Base-by-base conservation (phyloP, 192 early-diverging fungal species). In the Radiomyces spectabilis region DNA sequence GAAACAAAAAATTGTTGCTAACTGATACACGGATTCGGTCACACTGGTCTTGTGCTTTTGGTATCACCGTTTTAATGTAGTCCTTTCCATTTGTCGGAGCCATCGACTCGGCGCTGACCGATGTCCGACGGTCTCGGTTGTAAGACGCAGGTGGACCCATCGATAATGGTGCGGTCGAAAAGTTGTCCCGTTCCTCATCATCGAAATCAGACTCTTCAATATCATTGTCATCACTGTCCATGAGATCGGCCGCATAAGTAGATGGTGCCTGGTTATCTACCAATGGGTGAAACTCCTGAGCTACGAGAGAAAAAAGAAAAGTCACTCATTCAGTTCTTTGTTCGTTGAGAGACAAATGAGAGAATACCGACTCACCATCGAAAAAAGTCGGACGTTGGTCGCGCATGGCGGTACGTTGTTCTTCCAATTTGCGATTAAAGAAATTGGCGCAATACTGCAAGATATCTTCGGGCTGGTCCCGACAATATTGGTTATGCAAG, bases 21-120 rank as follows among this genome's bases (percentile, higher is more conserved):
- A 97, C 88, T n/a, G 88, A 81, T 3, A 68, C 49, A 37, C 84
- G 75, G 65, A 97, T 96, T 27, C 96, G 80, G 30, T 79, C 57
- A 43, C 84, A 76, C 63, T 99, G 96, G 46, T 85, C 88, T 8
- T 78, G 78, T 1, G 90, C 80, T 71, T 99, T 99, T 26, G 88
- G 87, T 50, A 96, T 85, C 55, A 92, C 80, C 40, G 85, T 80
- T 62, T 93, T 93, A 21, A 84, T 79, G 65, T 85, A 97, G 22
- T 83, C 79, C 56, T 88, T 85, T 31, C 82, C 80, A 43, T 84
- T 79, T 12, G 88, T 82, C 8, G 96, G 96, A 16, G 91, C 87
- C 87, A 97, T 96, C 33, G 93, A 94, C 72, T 99, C 94, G 19
- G 96, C 94, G 30, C 84, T 88, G 61, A 97, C 93, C 18, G 93